A percentile compares a stretch with the other conserved stretches of the same genome.
Conservation (phyloP, 257 asterid genomes). For the Gentiana dahurica region DNA sequence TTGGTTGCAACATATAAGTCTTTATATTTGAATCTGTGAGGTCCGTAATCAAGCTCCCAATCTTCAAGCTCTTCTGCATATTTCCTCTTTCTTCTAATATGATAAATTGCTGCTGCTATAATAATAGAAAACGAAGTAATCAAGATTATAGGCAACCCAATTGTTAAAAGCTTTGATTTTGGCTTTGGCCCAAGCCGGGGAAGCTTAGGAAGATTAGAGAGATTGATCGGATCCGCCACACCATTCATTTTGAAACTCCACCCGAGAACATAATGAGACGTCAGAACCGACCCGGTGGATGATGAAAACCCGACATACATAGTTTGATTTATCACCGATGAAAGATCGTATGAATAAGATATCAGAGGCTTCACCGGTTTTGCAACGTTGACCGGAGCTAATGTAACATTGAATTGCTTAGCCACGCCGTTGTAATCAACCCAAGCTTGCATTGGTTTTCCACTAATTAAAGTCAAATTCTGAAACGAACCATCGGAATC, state of each 20-base stretch:
- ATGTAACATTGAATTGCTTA: conserved; percentile 24
- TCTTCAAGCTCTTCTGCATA: conserved; percentile 46
- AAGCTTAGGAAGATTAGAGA: conserved; percentile 39
- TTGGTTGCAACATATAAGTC: conserved; percentile 51
- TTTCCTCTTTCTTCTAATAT: conserved; percentile 25
- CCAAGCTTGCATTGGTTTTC: conserved; percentile 42
- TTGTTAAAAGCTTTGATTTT: conserved; percentile 15
- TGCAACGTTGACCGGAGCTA: conserved; percentile 23
- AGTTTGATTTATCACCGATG: conserved; percentile 21
- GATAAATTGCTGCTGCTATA: conserved; percentile 6
- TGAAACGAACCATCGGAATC: conserved; percentile 9
- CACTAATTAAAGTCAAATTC: conserved; percentile 36
- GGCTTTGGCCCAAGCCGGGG: conserved; percentile 37
- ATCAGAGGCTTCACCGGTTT: conserved; percentile 41
- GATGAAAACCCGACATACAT: conserved; percentile 65
- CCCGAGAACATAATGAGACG: conserved; percentile 48
- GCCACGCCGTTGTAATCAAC: conserved; percentile 32
- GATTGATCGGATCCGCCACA: conserved; percentile 23
- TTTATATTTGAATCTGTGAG: conserved; percentile 52
- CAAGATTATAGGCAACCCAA: conserved; percentile 27
- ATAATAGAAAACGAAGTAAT: background rate
- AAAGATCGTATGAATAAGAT: conserved; percentile 22
- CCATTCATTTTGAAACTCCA: conserved; percentile 51
- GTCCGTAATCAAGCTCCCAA: conserved; percentile 48
- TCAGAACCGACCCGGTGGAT: conserved; percentile 25